Evolutionary conservation across 495 filamentous ascomycete genomes (phyloP), one percentile per base, ranked within the genome.

Genomic region (Aspergillus asperescens): DNA sequence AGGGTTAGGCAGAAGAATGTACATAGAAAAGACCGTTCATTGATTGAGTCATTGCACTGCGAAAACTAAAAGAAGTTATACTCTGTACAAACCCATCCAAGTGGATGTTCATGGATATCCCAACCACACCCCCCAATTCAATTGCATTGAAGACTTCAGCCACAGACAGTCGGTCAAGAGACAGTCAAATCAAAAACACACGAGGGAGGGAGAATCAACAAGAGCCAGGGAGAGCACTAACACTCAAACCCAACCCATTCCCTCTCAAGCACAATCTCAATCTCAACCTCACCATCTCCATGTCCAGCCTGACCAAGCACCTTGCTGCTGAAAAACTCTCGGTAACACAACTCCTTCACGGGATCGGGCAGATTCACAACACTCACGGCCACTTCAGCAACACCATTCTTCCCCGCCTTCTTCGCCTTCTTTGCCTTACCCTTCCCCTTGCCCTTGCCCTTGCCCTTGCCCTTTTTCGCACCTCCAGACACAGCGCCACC

Each of bases 291-390:
- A 25, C 49, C 19, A 24, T 23, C 52, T 25, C 40, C 29, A 39
- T 24, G 15, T 25, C 32, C 7, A 28, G 10, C 24, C 3, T 23
- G n/a, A n/a, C 28, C 37, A n/a, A 22, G 18, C 6, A 34, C 8
- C 31, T 56, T 45, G 5, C 15, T 22, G 5, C 6, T 29, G 18
- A 37, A 43, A 20, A 50, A 50, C 47, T 56, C 53, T 13, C 53
- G 28, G 9, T 29, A 56, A 10, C 53, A 48, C 39, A 56, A 24
- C 29, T 56, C 53, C 20, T 16, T 28, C 46, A 56, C 46, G 1
- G 15, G 29, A 16, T 22, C 38, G 3, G 46, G 42, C 20, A 52
- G 12, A 43, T 38, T 25, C n/a, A 22, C 29, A 15, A 43, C 19
- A 24, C 3, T 24, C 2, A 32, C 25, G 16, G 10, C n/a, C n/a